phyloP scores from a whole-genome alignment of 139 green algal species.

The Penium margaritaceum region DNA sequence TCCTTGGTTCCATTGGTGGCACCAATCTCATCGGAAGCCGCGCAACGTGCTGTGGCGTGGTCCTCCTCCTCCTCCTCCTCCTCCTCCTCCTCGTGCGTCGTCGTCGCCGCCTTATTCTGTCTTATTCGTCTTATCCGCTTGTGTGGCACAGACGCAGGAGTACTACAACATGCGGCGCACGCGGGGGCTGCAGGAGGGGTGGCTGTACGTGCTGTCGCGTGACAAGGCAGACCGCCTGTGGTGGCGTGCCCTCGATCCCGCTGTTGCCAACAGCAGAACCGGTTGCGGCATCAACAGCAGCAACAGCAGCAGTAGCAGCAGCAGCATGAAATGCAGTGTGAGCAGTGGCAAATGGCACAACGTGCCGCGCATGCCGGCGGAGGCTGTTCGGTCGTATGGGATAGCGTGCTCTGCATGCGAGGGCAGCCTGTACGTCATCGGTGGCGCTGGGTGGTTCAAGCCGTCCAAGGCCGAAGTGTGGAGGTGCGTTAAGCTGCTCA shows the following conservation, averaged over 20 bases:
- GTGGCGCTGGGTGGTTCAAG: slow-evolving; percentile 13
- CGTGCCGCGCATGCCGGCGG: slow-evolving; percentile 8
- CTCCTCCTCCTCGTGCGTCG: background rate
- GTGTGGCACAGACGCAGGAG: background rate
- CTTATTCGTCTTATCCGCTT: background rate
- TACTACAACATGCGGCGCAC: slow-evolving; percentile 22
- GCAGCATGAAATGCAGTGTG: too few species aligned
- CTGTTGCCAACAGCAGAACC: too few species aligned
- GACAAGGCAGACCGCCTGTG: slow-evolving; percentile 10
- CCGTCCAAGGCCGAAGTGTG: slow-evolving; percentile 11
- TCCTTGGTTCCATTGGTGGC: too few species aligned
- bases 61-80: background rate
- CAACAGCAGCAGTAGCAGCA: too few species aligned
- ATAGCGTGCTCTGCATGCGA: background rate
- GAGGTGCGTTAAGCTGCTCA: too few species aligned
- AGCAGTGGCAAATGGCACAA: slow-evolving; percentile 3
- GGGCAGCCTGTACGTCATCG: slow-evolving; percentile 27
- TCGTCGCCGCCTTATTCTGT: background rate
- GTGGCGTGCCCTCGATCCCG: slow-evolving; percentile 14
- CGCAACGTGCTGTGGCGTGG: background rate
- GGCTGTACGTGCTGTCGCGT: slow-evolving; percentile 12
- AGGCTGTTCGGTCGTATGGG: slow-evolving; percentile 1
- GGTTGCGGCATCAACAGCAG: too few species aligned
- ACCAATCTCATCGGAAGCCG: background rate
- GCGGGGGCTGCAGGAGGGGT: slow-evolving; percentile 4